phyloP scores from a whole-genome alignment of 2,329 filamentous ascomycete genomes.

The Fusarium duplospermum region DNA sequence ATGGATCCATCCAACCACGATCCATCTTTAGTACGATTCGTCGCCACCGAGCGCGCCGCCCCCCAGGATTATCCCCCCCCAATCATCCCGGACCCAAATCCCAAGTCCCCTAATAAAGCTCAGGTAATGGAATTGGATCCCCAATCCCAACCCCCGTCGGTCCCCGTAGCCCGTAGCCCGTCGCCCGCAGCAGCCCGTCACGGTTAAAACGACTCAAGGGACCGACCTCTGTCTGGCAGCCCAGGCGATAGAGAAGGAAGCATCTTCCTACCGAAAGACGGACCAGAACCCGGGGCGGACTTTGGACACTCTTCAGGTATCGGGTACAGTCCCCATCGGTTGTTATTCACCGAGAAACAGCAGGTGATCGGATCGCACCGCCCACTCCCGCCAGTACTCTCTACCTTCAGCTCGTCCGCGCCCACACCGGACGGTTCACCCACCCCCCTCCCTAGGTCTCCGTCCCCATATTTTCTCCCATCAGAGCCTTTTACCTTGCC shows the following conservation, averaged over 20 bases:
- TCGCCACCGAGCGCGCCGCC: conserved; percentile 16
- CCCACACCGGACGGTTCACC: neutral
- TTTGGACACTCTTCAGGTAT: conserved; percentile 16
- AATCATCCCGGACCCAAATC: conserved; percentile 18
- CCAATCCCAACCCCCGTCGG: conserved; percentile 23
- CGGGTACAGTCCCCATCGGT: conserved; percentile 4
- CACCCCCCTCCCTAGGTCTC: conserved; percentile 1
- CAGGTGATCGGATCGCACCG: conserved; percentile 14
- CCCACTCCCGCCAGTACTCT: conserved; percentile 23
- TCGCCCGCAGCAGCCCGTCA: conserved; percentile 8
- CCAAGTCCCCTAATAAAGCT: conserved; percentile 15
- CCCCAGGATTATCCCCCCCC: conserved; percentile 5
- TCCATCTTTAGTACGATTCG: conserved; percentile 1
- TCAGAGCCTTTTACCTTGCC: conserved; percentile 34
- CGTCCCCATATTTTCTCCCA: conserved; percentile 29
- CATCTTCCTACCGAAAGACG: conserved; percentile 25
- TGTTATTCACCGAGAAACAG: conserved; percentile 10
- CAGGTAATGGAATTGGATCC: conserved; percentile 27
- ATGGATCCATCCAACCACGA: conserved; percentile 10
- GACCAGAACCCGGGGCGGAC: conserved; percentile 11
- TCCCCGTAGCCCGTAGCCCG: conserved; percentile 17
- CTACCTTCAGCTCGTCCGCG: conserved; percentile 14
- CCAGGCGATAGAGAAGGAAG: neutral
- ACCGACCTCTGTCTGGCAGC: neutral
- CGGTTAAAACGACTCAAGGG: conserved; percentile 7